Conservation (phyloP, 1,284 basidiomycete species). For the Sutorius eximius region DNA sequence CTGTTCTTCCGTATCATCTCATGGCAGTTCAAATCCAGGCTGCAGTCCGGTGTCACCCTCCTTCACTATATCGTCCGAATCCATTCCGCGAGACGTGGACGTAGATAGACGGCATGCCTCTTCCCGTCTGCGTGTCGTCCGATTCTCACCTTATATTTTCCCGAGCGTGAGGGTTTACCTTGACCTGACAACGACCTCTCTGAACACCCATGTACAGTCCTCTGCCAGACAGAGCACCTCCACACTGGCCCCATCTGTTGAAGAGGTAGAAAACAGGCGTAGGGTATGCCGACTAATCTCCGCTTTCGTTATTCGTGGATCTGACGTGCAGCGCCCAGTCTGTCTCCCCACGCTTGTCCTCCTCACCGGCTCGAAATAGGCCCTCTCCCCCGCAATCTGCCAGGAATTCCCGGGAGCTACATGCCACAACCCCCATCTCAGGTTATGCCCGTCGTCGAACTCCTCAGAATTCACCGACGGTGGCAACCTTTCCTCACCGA, state of each 20-base stretch:
- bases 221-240: conserved; percentile 26
- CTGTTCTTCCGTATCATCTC: conserved; percentile 33
- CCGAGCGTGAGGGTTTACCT: conserved; percentile 46
- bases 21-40: conserved; percentile 26
- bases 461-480: conserved; percentile 68
- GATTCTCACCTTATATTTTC: conserved; percentile 67
- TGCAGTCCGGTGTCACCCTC: conserved; percentile 35
- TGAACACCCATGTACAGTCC: conserved; percentile 16
- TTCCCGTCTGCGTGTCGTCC: conserved; percentile 42
- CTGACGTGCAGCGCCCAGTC: conserved; percentile 31
- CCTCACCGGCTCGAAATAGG: conserved; percentile 39
- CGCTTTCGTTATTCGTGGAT: conserved; percentile 10
- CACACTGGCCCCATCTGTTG: conserved; percentile 12
- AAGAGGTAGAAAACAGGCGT: conserved; percentile 28
- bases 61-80: conserved; percentile 43
- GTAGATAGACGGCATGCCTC: conserved; percentile 29
- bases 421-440: conserved; percentile 67
- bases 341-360: conserved; percentile 47
- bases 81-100: conserved; percentile 44
- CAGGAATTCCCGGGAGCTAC: conserved; percentile 36
- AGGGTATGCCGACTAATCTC: conserved; percentile 27
- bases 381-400: conserved; percentile 31
- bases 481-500: conserved; percentile 55
- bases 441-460: conserved; percentile 74
- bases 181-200: not conserved